A percentile compares a stretch with the other conserved stretches of the same genome.
phyloP scores from a whole-genome alignment of 192 early-diverging fungal species.

The Rhizoclosmatium sp. region DNA sequence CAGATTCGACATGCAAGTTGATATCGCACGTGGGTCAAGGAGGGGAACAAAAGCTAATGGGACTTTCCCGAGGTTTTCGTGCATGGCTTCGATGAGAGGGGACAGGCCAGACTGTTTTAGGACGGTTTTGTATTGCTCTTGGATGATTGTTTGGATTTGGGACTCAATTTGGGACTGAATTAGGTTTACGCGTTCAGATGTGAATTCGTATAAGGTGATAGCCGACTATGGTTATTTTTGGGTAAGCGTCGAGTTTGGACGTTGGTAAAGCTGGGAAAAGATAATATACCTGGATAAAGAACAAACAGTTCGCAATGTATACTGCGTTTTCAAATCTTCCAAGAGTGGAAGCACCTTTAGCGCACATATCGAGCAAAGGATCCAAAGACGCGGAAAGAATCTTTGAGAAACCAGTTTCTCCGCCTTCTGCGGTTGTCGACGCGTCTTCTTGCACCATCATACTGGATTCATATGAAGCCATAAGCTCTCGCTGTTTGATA shows the following conservation, averaged over 20 bases:
- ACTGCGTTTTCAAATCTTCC: conserved; percentile 67
- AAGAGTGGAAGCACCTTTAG: conserved; percentile 61
- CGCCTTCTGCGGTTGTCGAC: conserved; percentile 53
- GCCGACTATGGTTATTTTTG: conserved; percentile 57
- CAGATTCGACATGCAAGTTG: conserved; percentile 62
- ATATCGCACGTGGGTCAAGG: conserved; percentile 62
- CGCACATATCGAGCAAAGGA: conserved; percentile 76
- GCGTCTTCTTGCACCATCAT: conserved; percentile 35
- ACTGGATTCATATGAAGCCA: conserved; percentile 83
- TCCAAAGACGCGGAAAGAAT: conserved; percentile 75
- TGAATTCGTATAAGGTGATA: conserved; percentile 71
- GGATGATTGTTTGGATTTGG: conserved; percentile 67
- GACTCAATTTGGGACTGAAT: conserved; percentile 71
- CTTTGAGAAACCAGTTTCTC: conserved; percentile 69
- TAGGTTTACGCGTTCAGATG: conserved; percentile 58
- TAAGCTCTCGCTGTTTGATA: conserved; percentile 70
- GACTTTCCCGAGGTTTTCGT: conserved; percentile 64
- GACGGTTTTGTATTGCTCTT: conserved; percentile 70
- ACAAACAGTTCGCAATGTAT: conserved; percentile 80
- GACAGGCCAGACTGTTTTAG: conserved; percentile 71
- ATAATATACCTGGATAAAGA: conserved; percentile 69
- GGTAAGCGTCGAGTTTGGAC: background rate
- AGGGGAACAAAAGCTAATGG: conserved; percentile 62
- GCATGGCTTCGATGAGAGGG: conserved; percentile 59
- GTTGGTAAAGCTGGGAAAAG: background rate